phyloP scores from a whole-genome alignment of 257 asterid genomes.

The Gentiana straminea region DNA sequence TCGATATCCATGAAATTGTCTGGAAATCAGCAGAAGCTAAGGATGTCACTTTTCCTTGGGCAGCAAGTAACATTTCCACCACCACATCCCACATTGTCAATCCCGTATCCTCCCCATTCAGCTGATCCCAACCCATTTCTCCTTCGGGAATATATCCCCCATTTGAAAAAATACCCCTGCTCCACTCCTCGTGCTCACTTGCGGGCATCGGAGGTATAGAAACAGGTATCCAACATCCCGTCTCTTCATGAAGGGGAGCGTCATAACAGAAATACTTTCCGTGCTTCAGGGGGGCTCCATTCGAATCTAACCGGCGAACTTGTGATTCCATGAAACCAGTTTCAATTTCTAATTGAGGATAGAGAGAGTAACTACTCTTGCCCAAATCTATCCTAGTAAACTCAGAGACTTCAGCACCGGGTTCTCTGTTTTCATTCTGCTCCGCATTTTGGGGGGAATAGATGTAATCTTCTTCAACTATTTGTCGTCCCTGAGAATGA shows the following conservation, averaged over 20 bases:
- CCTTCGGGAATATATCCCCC: constrained; percentile 72
- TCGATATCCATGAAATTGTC: constrained; percentile 56
- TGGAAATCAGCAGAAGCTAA: constrained; percentile 66
- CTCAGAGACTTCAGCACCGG: constrained; percentile 9
- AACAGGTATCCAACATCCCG: constrained; percentile 97
- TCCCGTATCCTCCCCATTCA: constrained; percentile 55
- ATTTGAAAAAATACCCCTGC: constrained; percentile 56
- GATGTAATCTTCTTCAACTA: constrained; percentile 9
- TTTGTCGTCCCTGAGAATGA: not conserved
- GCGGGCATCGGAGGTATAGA: constrained; percentile 95
- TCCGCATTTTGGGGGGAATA: constrained; percentile 10
- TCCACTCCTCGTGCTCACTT: constrained; percentile 75
- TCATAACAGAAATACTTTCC: constrained; percentile 70
- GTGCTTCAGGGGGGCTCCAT: constrained; percentile 20
- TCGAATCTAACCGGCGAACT: constrained; percentile 17
- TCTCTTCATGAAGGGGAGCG: constrained; percentile 74
- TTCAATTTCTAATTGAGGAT: constrained; percentile 13
- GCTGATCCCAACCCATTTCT: constrained; percentile 54
- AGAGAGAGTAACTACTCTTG: constrained; percentile 9
- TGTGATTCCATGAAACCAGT: not conserved
- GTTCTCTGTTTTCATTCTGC: constrained; percentile 16
- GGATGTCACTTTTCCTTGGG: constrained; percentile 73
- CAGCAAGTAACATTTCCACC: constrained; percentile 79
- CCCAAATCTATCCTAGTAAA: constrained; percentile 9
- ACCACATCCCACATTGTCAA: constrained; percentile 99